Conservation (phyloP, 495 filamentous ascomycete genomes). For the Friedmanniomyces endolithicus region DNA sequence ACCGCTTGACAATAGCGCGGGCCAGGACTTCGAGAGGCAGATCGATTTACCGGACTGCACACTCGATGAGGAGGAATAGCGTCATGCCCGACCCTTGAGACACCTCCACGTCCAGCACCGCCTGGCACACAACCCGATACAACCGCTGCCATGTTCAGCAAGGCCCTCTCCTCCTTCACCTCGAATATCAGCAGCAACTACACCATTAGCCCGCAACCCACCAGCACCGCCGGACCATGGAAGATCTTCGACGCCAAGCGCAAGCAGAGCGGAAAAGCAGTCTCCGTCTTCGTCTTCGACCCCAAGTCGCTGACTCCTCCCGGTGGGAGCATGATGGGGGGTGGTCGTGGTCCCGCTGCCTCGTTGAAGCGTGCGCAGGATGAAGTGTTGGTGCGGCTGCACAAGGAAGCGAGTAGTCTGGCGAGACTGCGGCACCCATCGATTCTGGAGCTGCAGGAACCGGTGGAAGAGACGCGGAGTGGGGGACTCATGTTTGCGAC, state of each 20-base stretch:
- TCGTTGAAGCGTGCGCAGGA: conserved; percentile 68
- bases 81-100: background rate
- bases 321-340: conserved; percentile 35
- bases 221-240: conserved; percentile 76
- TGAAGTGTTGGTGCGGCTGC: conserved; percentile 78
- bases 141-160: conserved; percentile 63
- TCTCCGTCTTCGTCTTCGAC: conserved; percentile 92
- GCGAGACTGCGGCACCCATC: conserved; percentile 80
- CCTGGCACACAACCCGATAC: background rate
- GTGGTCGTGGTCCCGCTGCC: conserved; percentile 48
- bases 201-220: conserved; percentile 54
- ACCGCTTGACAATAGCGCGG: no score
- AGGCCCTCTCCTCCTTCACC: conserved; percentile 79
- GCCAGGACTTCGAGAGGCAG: no score
- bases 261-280: conserved; percentile 75
- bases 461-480: conserved; percentile 82
- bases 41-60: no score
- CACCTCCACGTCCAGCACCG: background rate
- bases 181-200: conserved; percentile 90
- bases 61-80: background rate
- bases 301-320: conserved; percentile 62
- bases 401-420: conserved; percentile 78
- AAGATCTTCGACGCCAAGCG: conserved; percentile 96
- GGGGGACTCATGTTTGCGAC: conserved; percentile 94
- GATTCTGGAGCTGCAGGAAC: conserved; percentile 84